These are phyloP conservation scores for Yamadazyma oceani DNA, from an alignment of 1,139 yeast species.

Conservation along the genomic window DNA sequence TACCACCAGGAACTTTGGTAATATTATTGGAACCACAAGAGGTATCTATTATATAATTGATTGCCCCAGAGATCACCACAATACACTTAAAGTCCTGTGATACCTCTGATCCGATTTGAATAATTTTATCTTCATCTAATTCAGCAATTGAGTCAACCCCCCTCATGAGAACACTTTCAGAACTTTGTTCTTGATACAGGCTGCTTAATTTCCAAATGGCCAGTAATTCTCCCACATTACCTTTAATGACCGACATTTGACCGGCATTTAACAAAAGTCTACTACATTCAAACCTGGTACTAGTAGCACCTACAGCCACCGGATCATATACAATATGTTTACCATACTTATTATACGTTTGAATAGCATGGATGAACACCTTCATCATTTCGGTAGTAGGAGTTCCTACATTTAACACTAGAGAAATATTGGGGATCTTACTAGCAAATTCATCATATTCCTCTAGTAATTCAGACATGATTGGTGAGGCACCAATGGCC, in stretches of 20 bases:
- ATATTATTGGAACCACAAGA: conserved; percentile 15
- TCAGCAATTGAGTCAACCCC: conserved; percentile 70
- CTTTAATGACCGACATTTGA: conserved; percentile 72
- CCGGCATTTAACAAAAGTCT: conserved; percentile 55
- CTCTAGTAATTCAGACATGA: conserved; percentile 77
- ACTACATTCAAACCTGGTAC: conserved; percentile 52
- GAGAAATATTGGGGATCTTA: conserved; percentile 48
- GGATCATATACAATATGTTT: conserved; percentile 82
- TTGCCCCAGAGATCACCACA: conserved; percentile 66
- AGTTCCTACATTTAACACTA: conserved; percentile 79
- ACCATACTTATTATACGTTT: conserved; percentile 55
- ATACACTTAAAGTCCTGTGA: conserved; percentile 56
- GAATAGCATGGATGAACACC: conserved; percentile 52
- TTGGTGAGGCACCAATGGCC: conserved; percentile 85
- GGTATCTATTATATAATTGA: conserved; percentile 27
- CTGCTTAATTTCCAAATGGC: conserved; percentile 38
- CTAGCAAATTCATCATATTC: conserved; percentile 71
- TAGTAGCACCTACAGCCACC: conserved; percentile 87
- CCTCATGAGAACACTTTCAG: conserved; percentile 48
- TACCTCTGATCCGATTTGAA: conserved; percentile 48
- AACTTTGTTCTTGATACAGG: conserved; percentile 33
- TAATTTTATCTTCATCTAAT: conserved; percentile 26
- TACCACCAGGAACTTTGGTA: conserved; percentile 54
- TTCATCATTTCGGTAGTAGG: conserved; percentile 47
- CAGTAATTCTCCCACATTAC: conserved; percentile 81